These are phyloP conservation scores for Protea cynaroides DNA, from an alignment of 164 flowering plant genomes.

Conservation along the genomic window DNA sequence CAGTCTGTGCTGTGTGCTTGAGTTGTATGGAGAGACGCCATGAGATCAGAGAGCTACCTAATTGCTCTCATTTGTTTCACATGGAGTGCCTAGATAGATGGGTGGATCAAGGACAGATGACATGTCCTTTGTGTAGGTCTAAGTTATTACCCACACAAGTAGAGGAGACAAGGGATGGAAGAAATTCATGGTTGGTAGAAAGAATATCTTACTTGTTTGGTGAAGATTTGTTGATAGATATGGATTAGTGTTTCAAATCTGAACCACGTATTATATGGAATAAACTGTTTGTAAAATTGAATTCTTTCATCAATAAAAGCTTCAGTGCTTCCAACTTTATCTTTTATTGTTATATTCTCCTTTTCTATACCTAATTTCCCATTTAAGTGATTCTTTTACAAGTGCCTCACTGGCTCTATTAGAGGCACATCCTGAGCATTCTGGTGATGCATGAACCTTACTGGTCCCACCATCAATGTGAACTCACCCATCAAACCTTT, in stretches of 20 bases:
- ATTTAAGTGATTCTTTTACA: too few relatives aligned
- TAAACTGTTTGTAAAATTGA: too few relatives aligned
- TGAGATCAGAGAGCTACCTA: constrained; percentile 21
- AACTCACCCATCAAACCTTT: too few relatives aligned
- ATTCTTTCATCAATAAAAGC: too few relatives aligned
- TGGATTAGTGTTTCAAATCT: not conserved
- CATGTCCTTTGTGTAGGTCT: constrained; percentile 33
- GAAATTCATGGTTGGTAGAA: not conserved
- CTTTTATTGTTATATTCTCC: too few relatives aligned
- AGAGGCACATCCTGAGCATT: too few relatives aligned
- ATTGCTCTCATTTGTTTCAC: constrained; percentile 32
- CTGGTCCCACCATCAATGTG: too few relatives aligned
- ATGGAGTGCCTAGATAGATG: constrained; percentile 28
- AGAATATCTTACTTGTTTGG: not conserved
- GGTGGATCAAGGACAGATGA: constrained; percentile 23
- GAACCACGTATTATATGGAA: not conserved
- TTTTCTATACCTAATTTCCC: too few relatives aligned
- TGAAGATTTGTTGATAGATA: not conserved
- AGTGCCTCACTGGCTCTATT: too few relatives aligned
- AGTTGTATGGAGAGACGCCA: constrained; percentile 9
- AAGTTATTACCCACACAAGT: constrained; percentile 6
- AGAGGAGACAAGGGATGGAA: not conserved
- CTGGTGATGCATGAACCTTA: too few relatives aligned
- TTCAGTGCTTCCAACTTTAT: too few relatives aligned
- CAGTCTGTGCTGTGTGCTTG: constrained; percentile 24